Evolutionary conservation across 495 filamentous ascomycete genomes (phyloP).

Genomic region (Neurospora hispaniola): DNA sequence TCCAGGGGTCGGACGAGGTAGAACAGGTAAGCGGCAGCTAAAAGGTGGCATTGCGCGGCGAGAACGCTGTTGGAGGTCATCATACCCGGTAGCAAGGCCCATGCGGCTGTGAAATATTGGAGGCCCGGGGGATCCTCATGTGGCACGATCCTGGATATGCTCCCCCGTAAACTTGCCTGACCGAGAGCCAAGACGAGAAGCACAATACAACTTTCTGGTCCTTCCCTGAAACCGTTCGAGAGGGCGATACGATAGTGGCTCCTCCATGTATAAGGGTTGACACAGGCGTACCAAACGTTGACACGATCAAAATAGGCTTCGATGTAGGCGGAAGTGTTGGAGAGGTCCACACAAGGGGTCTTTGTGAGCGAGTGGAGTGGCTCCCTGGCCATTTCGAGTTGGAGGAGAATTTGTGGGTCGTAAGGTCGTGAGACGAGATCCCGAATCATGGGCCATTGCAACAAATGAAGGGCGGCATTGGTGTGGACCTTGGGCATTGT

Average conservation of each 20-base stretch:
- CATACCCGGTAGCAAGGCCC: constrained; percentile 62
- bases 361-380: constrained; percentile 56
- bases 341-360: constrained; percentile 53
- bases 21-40: constrained; percentile 71
- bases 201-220: constrained; percentile 75
- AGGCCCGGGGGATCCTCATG: constrained; percentile 66
- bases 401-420: constrained; percentile 65
- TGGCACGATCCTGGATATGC: constrained; percentile 61
- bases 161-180: constrained; percentile 56
- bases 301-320: constrained; percentile 69
- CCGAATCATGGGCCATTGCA: constrained; percentile 72
- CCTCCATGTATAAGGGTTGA: constrained; percentile 75
- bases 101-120: constrained; percentile 69
- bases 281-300: constrained; percentile 77
- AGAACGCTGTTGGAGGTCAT: constrained; percentile 71
- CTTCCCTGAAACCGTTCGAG: constrained; percentile 60
- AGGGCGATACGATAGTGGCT: constrained; percentile 62
- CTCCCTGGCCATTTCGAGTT: constrained; percentile 72
- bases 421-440: constrained; percentile 66
- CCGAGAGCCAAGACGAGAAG: constrained; percentile 69
- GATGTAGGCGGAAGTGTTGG: constrained; percentile 63
- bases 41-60: constrained; percentile 66
- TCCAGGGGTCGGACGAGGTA: constrained; percentile 72
- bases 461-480: constrained; percentile 63
- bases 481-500: constrained; percentile 79